phyloP scores from a whole-genome alignment of 2,329 filamentous ascomycete species.

The Aspergillus intermedius region DNA sequence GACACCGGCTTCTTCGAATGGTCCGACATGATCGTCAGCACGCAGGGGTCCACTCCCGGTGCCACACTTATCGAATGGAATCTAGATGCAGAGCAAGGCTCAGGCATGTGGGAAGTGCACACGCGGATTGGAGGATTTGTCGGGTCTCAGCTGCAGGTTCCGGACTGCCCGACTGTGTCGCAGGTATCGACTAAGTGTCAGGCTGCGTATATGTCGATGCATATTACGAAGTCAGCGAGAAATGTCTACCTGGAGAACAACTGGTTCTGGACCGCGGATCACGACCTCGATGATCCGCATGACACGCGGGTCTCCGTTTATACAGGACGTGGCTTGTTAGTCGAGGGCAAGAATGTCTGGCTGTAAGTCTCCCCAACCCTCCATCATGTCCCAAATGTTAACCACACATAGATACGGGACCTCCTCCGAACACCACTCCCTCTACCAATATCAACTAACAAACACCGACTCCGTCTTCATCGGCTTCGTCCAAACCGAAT shows the following conservation, averaged over 20 bases:
- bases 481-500: constrained; percentile 35
- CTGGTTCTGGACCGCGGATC: constrained; percentile 50
- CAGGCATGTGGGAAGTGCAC: constrained; percentile 54
- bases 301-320: constrained; percentile 49
- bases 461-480: constrained; percentile 26
- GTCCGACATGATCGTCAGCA: constrained; percentile 65
- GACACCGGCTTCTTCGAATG: constrained; percentile 62
- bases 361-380: constrained; percentile 21
- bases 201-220: constrained; percentile 33
- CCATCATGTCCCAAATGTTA: background rate
- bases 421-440: constrained; percentile 40
- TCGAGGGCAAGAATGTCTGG: constrained; percentile 40
- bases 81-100: constrained; percentile 44
- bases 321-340: constrained; percentile 46
- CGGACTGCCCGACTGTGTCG: constrained; percentile 39
- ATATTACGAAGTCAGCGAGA: constrained; percentile 27
- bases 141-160: constrained; percentile 41
- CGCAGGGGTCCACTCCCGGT: constrained; percentile 59
- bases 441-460: constrained; percentile 46
- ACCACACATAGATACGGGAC: constrained; percentile 32
- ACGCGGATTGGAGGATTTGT: constrained; percentile 47
- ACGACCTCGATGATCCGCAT: constrained; percentile 47
- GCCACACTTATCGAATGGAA: constrained; percentile 71
- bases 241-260: constrained; percentile 45
- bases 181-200: constrained; percentile 28